Conservation (phyloP, 805 yeast genomes). For the Ogataea zsoltii region DNA sequence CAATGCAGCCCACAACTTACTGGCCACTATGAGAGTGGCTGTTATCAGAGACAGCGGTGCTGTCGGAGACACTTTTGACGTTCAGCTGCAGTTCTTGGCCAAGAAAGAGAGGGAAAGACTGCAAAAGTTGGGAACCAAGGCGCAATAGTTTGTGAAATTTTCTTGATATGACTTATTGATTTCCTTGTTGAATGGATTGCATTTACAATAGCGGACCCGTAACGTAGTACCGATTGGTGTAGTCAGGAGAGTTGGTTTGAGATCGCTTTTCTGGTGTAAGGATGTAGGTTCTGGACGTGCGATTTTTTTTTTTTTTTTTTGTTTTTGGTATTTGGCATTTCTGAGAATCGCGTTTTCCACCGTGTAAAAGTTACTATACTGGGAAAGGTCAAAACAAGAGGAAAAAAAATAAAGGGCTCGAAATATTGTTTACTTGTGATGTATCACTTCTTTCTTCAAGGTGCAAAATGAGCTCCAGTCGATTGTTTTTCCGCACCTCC, state of each 20-base stretch:
- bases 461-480: conserved; percentile 22
- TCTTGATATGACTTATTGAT: conserved; percentile 5
- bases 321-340: no score
- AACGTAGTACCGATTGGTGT: not conserved
- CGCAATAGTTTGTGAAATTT: conserved; percentile 6
- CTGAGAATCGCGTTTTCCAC: conserved; percentile 4
- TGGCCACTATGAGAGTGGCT: conserved; percentile 82
- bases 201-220: no score
- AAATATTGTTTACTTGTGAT: not conserved
- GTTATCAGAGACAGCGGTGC: conserved; percentile 70
- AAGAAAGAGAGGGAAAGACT: conserved; percentile 17
- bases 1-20: conserved; percentile 80
- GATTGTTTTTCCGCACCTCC: conserved; percentile 58
- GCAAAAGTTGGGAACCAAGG: conserved; percentile 5
- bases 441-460: conserved; percentile 27
- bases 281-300: no score
- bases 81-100: conserved; percentile 40
- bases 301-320: not conserved
- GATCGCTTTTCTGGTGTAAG: not conserved
- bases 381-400: conserved; percentile 3
- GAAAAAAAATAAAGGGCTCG: not conserved
- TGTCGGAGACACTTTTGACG: conserved; percentile 51
- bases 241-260: no score
- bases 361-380: not conserved
- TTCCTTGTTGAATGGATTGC: not conserved